Base-by-base conservation (phyloP, 2,329 filamentous ascomycete species). In the Sphaerulina vaccinii region DNA sequence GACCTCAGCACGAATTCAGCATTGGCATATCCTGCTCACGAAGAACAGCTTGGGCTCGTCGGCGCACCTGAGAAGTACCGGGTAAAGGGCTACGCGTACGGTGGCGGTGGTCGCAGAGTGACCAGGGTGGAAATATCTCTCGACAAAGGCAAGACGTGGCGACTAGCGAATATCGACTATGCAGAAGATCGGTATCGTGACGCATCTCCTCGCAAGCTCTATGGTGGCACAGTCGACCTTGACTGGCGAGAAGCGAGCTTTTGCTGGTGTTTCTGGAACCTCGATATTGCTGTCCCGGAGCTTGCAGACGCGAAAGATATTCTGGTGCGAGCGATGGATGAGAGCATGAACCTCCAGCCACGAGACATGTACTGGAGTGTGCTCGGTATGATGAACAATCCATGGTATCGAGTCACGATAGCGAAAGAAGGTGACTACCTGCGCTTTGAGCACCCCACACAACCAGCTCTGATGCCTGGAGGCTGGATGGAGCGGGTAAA, bases 361-460 rank as follows among this genome's bases (percentile, higher is more conserved):
- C 80, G 88, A 55, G 91, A 96, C 64, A 93, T 96, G 88, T 96
- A 96, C 72, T 96, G 91, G 91, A 90, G 84, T 54, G 90, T 95
- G 2, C 74, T 96, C 33, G 90, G 91, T 0, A 96, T 96, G 91
- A 96, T 96, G 91, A 96, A 96, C 71, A 96, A 96, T 62, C 88
- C 89, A 0, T 96, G 91, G 91, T 96, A 87, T 69, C 80, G 91
- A 4, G 80, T 96, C 1, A 82, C 84, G 1, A 87, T 96, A 49
- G 81, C 83, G 46, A 84, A 84, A 50, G 84, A 91, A 54, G 77
- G 76, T 0, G 75, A 81, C 13, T 70, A 66, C 6, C 71, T 96
- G 36, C 78, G 82, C 5, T 96, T 96, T 60, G 90, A 96, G 68
- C 91, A 96, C 62, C 91, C 91, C 0, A 95, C 90, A 2, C 86